Conservation (phyloP, 345 rosid species). For the Hibiscus tridactylites region DNA sequence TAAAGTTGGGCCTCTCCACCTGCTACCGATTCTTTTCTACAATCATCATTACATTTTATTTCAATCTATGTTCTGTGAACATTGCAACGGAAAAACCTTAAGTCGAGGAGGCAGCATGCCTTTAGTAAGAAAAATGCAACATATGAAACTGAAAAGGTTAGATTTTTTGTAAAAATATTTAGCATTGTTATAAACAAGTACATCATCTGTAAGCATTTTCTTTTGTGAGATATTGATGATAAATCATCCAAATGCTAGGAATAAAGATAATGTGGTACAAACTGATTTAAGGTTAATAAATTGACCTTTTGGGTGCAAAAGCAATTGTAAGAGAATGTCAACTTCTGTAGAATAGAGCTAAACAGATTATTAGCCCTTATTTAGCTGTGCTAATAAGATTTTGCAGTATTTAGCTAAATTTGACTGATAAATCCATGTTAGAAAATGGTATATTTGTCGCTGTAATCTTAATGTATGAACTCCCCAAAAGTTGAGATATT, state of each 20-base stretch:
- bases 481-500: not conserved
- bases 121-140: not conserved
- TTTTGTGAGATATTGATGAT: not conserved
- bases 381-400: not conserved
- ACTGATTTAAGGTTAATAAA: not conserved
- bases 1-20: not conserved
- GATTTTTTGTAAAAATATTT: not conserved
- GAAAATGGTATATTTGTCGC: not conserved
- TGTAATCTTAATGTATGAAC: not conserved
- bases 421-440: not conserved
- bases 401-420: not conserved
- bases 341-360: not conserved
- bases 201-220: not conserved
- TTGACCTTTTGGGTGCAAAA: not conserved
- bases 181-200: not conserved
- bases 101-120: not conserved
- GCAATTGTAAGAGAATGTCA: not conserved
- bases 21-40: not conserved
- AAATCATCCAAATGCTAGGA: not conserved
- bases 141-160: not conserved
- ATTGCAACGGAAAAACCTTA: not conserved
- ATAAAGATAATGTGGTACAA: not conserved
- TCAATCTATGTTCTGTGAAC: not conserved
- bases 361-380: not conserved
- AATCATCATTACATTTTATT: not conserved